These are phyloP conservation scores for Fusarium sp. DNA, from an alignment of 2,329 filamentous ascomycete species.

Conservation along the genomic window DNA sequence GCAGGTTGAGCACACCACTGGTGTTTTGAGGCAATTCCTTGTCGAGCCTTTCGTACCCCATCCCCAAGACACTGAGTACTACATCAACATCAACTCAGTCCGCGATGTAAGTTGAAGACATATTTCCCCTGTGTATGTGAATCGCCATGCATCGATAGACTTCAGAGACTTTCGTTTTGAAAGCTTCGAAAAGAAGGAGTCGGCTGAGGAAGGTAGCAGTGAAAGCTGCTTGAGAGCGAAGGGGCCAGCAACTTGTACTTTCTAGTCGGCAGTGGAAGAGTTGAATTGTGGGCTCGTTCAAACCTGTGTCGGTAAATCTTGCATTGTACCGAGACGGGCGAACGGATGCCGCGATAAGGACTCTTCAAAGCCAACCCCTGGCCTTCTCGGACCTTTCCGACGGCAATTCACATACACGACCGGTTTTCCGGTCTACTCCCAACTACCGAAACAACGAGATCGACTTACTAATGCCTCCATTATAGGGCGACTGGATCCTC, in stretches of 20 bases:
- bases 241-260: slow-evolving; percentile 39
- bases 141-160: slow-evolving; percentile 6
- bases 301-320: slow-evolving; percentile 44
- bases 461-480: slow-evolving; percentile 39
- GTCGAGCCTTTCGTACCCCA: slow-evolving; percentile 99
- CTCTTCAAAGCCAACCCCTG: slow-evolving; percentile 38
- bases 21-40: slow-evolving; percentile 92
- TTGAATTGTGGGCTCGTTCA: slow-evolving; percentile 46
- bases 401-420: slow-evolving; percentile 22
- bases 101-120: slow-evolving; percentile 84
- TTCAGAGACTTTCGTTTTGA: neutral
- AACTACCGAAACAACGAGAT: slow-evolving; percentile 9
- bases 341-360: slow-evolving; percentile 55
- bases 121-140: slow-evolving; percentile 43
- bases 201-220: slow-evolving; percentile 7
- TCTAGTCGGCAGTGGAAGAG: slow-evolving; percentile 32
- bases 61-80: slow-evolving; percentile 95
- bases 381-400: slow-evolving; percentile 30
- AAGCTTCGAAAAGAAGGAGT: neutral
- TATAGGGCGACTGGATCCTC: slow-evolving; percentile 97
- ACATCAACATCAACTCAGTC: slow-evolving; percentile 99
- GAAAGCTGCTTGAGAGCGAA: slow-evolving; percentile 17
- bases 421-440: slow-evolving; percentile 13
- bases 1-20: slow-evolving; percentile 91
- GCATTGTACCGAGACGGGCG: slow-evolving; percentile 51